Conservation (phyloP, 176 grass and related monocot species). For the maize (Zea mays) region Zm-B73-REFERENCE-NAM-5.0 NC_050105.1:59229001-59229500, state of each 20-base stretch:
- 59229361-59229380: no score
- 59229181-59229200: not conserved
- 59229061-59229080: no score
- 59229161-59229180: not conserved
- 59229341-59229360: no score
- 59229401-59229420: no score
- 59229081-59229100: no score
- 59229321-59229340: not conserved
- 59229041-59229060: no score
- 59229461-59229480: not conserved
- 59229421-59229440: no score
- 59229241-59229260: not conserved
- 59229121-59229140: no score
- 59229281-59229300: not conserved
- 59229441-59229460: no score
- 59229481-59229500: not conserved
- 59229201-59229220: not conserved
- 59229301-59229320: no score
- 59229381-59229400: no score
- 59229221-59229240: constrained; percentile 5
- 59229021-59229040: not conserved
- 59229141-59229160: not conserved
- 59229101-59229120: no score
- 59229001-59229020: not conserved
- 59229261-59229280: not conserved